phyloP scores from a whole-genome alignment of 768 basidiomycete genomes.

The Tremella mesenterica region DNA sequence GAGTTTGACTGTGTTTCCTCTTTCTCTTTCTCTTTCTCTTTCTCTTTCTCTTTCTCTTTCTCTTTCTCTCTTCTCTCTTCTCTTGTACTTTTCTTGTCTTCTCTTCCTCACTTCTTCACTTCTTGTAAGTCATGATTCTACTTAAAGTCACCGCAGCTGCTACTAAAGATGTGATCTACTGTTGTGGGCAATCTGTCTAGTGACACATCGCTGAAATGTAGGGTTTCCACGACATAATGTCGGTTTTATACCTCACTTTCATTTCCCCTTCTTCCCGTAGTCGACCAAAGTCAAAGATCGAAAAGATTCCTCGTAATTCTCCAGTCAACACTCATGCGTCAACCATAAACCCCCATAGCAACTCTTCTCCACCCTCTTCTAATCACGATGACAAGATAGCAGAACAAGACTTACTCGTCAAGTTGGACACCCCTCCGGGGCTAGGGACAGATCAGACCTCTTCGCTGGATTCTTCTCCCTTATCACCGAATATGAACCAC shows the following conservation, averaged over 20 bases:
- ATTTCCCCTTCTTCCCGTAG: slow-evolving; percentile 14
- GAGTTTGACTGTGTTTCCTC: slow-evolving; percentile 2
- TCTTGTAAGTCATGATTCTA: too few relatives aligned
- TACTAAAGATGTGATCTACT: background rate
- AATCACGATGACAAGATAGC: too few relatives aligned
- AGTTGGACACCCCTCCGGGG: too few relatives aligned
- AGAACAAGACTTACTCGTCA: too few relatives aligned
- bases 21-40: background rate
- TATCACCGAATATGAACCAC: background rate
- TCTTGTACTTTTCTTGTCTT: background rate
- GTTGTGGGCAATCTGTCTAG: background rate
- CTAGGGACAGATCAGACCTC: background rate
- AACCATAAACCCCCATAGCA: too few relatives aligned
- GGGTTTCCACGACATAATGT: slow-evolving; percentile 89
- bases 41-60: background rate
- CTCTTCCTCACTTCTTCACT: background rate
- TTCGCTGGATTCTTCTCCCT: background rate
- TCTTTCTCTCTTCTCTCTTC: too few relatives aligned
- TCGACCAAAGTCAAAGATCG: background rate
- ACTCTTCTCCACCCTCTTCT: too few relatives aligned
- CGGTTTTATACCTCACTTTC: slow-evolving; percentile 54
- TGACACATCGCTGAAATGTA: slow-evolving; percentile 34
- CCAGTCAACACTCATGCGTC: too few relatives aligned
- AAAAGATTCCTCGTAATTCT: too few relatives aligned
- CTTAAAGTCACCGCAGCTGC: background rate